Base-by-base conservation (phyloP, 2,329 filamentous ascomycete genomes). In the Simplicillium aogashimaense region DNA sequence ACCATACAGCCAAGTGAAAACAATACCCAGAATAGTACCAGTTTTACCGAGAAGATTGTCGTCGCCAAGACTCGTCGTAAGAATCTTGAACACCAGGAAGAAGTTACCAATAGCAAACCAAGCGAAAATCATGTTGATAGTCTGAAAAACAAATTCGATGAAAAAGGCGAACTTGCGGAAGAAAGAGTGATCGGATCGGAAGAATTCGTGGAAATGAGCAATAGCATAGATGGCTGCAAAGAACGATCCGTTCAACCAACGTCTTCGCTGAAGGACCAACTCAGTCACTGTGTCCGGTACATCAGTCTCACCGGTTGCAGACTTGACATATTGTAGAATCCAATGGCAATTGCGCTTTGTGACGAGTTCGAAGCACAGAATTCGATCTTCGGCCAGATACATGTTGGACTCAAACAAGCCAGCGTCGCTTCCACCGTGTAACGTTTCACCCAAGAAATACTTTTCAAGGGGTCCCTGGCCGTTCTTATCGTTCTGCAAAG, bases 41-140 rank as follows among this genome's bases (percentile, higher is more conserved):
- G 78, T 78, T 4, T 74, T 80, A 37, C 88, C 86, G 2, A 95
- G 74, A 18, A 95, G 72, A 28, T 74, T 61, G 0, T 65, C 52
- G 18, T 76, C 72, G 35, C 86, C 83, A 48, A 98, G 69, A 53
- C 89, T 95, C 10, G 80, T 83, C 1, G 90, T 97, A 48, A 98
- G 69, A 57, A 98, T 97, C 61, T 89, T 89, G 70, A 98, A 98
- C 51, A 98, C 90, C 56, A 98, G 68, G 75, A 97, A 98, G 74
- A 98, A 98, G 67, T 98, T 98, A 56, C 92, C 85, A 55, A 97
- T 92, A 53, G 84, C 87, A 58, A 98, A 97, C 92, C 92, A 98
- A 39, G 92, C 89, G 60, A 97, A 98, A 56, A 98, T 75, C 86
- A 97, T 95, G 71, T 86, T 94, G 63, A 90, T 74, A 1, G 87